Evolutionary conservation across 768 basidiomycete genomes (phyloP), one percentile per base, ranked within the genome.

Genomic region (Hygrocybe punicea): DNA sequence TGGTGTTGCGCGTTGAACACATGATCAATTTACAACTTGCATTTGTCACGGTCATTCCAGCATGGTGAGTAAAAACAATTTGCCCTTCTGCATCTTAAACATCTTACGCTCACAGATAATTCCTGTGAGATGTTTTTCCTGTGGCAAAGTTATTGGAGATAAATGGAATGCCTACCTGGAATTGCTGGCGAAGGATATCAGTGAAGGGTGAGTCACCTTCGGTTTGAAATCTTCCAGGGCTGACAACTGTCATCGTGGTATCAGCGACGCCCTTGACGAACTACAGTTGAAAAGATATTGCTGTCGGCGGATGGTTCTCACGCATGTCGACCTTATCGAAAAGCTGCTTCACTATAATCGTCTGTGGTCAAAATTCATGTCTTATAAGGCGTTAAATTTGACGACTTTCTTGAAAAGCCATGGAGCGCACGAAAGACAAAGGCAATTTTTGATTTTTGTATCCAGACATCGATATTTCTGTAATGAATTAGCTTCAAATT

Each of bases 281-380:
- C 76, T 96, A 1, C 89, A 94, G 62, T 74, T 98, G 45, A 95
- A 92, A 72, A 77, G 96, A 55, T 98, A 98, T 67, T 98, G 96
- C 73, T 98, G 96, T 73, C 81, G 95, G 46, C 84, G 96, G 47
- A 98, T 98, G 96, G 91, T 98, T 5, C 76, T 98, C 53, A 98
- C 96, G 0, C 96, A 98, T 70, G 96, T 98, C 55, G 96, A 98
- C 73, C 80, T 98, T 60, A 98, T 98, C 63, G 96, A 98, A 75
- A 98, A 98, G 73, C 81, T 98, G 16, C 77, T 98, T 21, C 93
- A 96, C 65, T 98, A 96, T 71, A 96, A 95, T 72, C 93, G 94
- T 97, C 51, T 63, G 89, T 78, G 16, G 42, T 17, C 35, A 39
- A 4, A 35, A 48, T 42, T 21, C 3, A 42, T 47, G 23, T 34